Percentiles rank a stretch among this genome's conserved stretches.
These are phyloP conservation scores for Pichia sp. DNA, from an alignment of 1,139 yeast genomes.

Conservation along the genomic window DNA sequence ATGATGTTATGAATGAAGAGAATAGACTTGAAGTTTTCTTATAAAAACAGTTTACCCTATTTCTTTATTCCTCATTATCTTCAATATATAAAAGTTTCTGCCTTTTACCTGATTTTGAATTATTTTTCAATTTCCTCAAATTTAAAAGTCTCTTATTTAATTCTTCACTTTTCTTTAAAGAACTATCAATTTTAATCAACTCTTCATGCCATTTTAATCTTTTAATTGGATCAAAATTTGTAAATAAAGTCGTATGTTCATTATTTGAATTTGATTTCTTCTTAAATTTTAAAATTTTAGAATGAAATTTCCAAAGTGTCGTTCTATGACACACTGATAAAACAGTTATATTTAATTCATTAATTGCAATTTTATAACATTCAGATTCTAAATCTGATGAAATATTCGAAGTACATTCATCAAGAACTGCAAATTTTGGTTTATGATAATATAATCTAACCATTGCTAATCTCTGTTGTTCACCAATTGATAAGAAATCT, in stretches of 20 bases:
- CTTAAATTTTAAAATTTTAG: conserved; percentile 62
- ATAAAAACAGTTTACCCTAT: conserved; percentile 17
- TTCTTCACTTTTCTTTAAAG: conserved; percentile 23
- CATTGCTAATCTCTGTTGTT: conserved; percentile 91
- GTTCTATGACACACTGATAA: conserved; percentile 90
- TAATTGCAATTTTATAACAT: conserved; percentile 76
- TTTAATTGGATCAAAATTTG: conserved; percentile 25
- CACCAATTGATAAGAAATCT: conserved; percentile 83
- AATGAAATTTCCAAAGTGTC: conserved; percentile 89
- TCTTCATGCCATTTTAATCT: conserved; percentile 28
- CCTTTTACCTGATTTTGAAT: conserved; percentile 14
- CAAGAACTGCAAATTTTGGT: conserved; percentile 90
- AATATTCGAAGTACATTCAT: conserved; percentile 93
- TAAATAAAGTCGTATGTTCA: conserved; percentile 21
- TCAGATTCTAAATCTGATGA: conserved; percentile 86
- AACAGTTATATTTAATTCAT: conserved; percentile 69
- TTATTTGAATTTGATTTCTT: conserved; percentile 10
- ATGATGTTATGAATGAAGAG: conserved; percentile 38
- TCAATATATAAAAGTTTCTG: conserved; percentile 21
- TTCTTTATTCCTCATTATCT: conserved; percentile 14
- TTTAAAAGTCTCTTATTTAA: conserved; percentile 22
- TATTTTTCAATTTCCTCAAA: conserved; percentile 18
- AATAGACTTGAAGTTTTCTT: conserved; percentile 44
- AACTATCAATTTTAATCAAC: conserved; percentile 24
- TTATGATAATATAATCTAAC: conserved; percentile 85